Evolutionary conservation across 495 filamentous ascomycete species (phyloP).

Genomic region (Zalerion maritima): DNA sequence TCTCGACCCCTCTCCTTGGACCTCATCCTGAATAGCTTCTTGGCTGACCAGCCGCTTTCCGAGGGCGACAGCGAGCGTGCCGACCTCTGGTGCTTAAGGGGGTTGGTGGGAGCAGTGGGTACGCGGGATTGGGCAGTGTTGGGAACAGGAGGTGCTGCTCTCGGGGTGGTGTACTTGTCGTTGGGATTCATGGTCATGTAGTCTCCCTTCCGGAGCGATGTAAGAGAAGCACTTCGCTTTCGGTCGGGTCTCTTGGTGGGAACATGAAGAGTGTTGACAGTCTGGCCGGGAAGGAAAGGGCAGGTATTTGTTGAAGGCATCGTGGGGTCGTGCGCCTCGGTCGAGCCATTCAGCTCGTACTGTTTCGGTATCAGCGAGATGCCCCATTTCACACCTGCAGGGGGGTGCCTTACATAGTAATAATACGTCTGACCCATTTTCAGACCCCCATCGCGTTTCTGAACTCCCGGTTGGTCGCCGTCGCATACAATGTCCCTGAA

Average conservation of each 20-base stretch:
- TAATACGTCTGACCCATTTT: conserved; percentile 91
- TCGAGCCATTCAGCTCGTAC: conserved; percentile 66
- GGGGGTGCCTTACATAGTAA: conserved; percentile 58
- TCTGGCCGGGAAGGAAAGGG: conserved; percentile 74
- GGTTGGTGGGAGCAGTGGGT: conserved; percentile 17
- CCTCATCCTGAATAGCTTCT: conserved; percentile 10
- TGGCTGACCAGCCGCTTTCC: conserved; percentile 27
- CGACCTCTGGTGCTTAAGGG: conserved; percentile 29
- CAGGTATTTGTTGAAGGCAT: conserved; percentile 63
- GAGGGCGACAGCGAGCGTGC: conserved; percentile 33
- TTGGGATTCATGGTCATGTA: conserved; percentile 64
- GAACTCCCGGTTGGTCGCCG: conserved; percentile 40
- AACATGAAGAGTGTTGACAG: conserved; percentile 67
- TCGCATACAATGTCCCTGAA: conserved; percentile 78
- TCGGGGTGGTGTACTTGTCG: conserved; percentile 59
- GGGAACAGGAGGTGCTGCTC: conserved; percentile 38
- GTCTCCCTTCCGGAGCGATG: conserved; percentile 30
- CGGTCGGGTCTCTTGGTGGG: conserved; percentile 49
- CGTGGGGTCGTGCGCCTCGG: conserved; percentile 56
- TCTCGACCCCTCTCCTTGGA: conserved; percentile 11
- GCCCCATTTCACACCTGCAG: conserved; percentile 2
- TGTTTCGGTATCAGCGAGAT: conserved; percentile 21
- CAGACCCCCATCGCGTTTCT: conserved; percentile 59
- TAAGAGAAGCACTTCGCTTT: conserved; percentile 35
- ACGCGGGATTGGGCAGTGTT: no score